These are phyloP conservation scores for Cercospora brassicicola DNA, from an alignment of 2,329 filamentous ascomycete genomes.

Conservation along the genomic window DNA sequence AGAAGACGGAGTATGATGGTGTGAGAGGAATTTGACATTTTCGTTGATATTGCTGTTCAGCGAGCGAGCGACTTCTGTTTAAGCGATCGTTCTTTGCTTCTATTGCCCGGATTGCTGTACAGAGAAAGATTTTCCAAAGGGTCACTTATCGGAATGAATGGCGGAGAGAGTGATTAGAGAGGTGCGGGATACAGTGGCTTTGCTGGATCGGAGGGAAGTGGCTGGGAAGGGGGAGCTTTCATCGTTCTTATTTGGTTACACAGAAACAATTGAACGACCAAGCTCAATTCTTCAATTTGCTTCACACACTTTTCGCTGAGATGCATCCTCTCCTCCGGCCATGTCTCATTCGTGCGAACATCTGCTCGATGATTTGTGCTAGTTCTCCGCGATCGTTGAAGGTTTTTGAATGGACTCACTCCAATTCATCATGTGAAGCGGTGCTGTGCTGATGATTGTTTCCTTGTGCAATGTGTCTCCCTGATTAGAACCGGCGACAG, in stretches of 20 bases:
- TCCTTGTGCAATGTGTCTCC: neutral
- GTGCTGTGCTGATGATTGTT: neutral
- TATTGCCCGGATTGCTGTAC: neutral
- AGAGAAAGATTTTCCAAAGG: neutral
- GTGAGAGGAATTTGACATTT: constrained; percentile 16
- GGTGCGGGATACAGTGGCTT: neutral
- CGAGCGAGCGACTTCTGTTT: neutral
- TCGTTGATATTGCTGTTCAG: neutral
- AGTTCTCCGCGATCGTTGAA: neutral
- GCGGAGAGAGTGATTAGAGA: neutral
- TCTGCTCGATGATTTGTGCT: too few species aligned
- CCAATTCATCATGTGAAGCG: neutral
- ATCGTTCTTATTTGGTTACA: neutral
- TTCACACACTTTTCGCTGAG: too few species aligned
- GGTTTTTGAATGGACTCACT: neutral
- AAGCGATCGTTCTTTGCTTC: neutral
- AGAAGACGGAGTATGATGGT: constrained; percentile 40
- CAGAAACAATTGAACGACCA: neutral
- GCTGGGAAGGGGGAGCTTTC: neutral
- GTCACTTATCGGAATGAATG: neutral
- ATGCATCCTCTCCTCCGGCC: too few species aligned
- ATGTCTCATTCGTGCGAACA: too few species aligned
- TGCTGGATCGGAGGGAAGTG: neutral
- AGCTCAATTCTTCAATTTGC: neutral
- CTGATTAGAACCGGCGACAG: neutral